Evolutionary conservation across 352 stramenopile genomes (phyloP).

Genomic region (Discostella stelligera): DNA sequence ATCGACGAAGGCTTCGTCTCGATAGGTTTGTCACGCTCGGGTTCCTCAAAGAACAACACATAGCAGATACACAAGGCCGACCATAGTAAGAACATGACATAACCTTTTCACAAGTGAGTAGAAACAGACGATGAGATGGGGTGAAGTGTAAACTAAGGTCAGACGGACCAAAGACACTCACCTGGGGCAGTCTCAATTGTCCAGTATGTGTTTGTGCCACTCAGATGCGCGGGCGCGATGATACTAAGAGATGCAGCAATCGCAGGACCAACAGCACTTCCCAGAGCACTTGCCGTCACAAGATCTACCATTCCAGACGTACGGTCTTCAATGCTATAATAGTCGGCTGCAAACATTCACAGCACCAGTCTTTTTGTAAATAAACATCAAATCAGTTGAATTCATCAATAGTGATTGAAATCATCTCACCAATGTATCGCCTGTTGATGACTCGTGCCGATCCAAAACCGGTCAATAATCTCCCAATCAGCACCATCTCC

Average conservation of each 20-base stretch:
- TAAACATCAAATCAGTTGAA: neutral
- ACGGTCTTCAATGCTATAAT: slow-evolving; percentile 88
- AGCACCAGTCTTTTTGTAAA: neutral
- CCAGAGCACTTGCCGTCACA: slow-evolving; percentile 87
- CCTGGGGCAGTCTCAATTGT: slow-evolving; percentile 89
- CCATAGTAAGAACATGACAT: slow-evolving; percentile 81
- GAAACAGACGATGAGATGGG: neutral
- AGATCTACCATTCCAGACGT: slow-evolving; percentile 90
- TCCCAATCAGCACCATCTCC: slow-evolving; percentile 87
- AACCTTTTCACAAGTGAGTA: slow-evolving; percentile 40
- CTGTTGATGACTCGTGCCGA: slow-evolving; percentile 90
- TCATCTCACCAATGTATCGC: slow-evolving; percentile 77
- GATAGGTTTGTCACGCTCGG: slow-evolving; percentile 44
- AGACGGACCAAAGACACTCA: slow-evolving; percentile 4
- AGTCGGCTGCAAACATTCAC: slow-evolving; percentile 83
- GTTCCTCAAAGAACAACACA: slow-evolving; percentile 74
- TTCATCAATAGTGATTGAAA: neutral
- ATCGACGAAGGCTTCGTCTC: neutral
- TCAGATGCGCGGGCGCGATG: slow-evolving; percentile 18
- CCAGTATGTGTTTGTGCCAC: slow-evolving; percentile 55
- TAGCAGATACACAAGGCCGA: slow-evolving; percentile 54
- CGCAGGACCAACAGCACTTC: slow-evolving; percentile 87
- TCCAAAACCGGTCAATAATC: slow-evolving; percentile 91
- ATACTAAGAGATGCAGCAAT: slow-evolving; percentile 48
- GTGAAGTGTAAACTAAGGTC: neutral